phyloP scores from a whole-genome alignment of 257 asterid genomes.

The Nicotiana benthamiana region DNA sequence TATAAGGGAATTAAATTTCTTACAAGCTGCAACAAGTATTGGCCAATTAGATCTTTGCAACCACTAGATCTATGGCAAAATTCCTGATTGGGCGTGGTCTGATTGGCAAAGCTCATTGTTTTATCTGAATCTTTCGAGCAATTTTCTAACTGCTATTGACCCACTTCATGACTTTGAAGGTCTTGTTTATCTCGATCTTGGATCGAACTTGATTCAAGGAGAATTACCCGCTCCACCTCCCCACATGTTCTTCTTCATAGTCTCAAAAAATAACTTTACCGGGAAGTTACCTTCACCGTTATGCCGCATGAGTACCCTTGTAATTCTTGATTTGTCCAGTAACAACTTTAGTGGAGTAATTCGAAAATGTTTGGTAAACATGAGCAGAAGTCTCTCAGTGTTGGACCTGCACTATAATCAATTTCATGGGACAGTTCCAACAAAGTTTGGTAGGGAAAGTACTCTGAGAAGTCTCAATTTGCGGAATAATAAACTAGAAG shows the following conservation, averaged over 20 bases:
- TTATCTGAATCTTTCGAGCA: conserved; percentile 10
- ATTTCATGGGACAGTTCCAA: conserved; percentile 10
- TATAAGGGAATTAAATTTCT: conserved; percentile 5
- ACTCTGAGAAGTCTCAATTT: conserved; percentile 15
- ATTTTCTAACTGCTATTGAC: neutral
- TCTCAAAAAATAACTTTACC: conserved; percentile 13
- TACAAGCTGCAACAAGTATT: neutral
- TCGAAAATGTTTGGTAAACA: neutral
- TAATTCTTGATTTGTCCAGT: neutral
- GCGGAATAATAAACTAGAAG: conserved; percentile 19
- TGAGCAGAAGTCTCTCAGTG: conserved; percentile 10
- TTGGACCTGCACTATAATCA: conserved; percentile 1
- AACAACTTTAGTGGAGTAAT: neutral
- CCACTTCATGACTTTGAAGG: neutral
- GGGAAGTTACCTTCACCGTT: conserved; percentile 4
- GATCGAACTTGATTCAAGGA: conserved; percentile 6
- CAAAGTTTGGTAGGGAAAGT: conserved; percentile 11
- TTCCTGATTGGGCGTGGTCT: conserved; percentile 9
- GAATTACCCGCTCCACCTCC: conserved; percentile 2
- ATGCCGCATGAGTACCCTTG: conserved; percentile 1
- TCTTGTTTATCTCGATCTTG: neutral
- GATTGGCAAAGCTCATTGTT: neutral
- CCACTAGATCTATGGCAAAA: neutral
- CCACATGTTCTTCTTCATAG: neutral
- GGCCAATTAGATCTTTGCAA: neutral